These are phyloP conservation scores for Scheffersomyces segobiensis DNA, from an alignment of 1,139 yeast genomes.

Conservation along the genomic window DNA sequence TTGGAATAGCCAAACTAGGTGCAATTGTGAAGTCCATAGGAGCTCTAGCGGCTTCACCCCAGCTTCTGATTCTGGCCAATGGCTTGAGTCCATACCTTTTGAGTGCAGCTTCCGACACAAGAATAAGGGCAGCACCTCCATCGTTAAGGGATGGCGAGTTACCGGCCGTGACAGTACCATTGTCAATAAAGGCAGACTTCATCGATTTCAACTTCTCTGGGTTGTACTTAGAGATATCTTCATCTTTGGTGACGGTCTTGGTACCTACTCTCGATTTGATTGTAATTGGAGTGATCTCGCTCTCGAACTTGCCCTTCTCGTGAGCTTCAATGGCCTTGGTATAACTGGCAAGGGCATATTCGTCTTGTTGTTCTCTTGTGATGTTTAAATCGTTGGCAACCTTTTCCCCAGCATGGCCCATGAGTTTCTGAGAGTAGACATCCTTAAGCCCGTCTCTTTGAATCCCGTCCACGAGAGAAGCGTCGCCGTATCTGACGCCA, in stretches of 20 bases:
- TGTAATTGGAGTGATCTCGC: slow-evolving; percentile 83
- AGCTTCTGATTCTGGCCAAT: slow-evolving; percentile 4
- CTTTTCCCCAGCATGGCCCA: slow-evolving; percentile 97
- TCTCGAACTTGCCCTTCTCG: slow-evolving; percentile 72
- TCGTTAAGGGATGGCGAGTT: slow-evolving; percentile 6
- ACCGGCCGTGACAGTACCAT: slow-evolving; percentile 6
- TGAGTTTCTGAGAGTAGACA: slow-evolving; percentile 80
- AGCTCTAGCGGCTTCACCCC: slow-evolving; percentile 6
- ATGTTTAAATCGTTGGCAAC: slow-evolving; percentile 78
- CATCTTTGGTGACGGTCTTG: neutral
- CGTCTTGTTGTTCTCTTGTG: slow-evolving; percentile 71
- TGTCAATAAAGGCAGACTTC: neutral
- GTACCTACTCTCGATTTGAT: slow-evolving; percentile 83
- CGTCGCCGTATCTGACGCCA: slow-evolving; percentile 89
- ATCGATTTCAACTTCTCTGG: neutral
- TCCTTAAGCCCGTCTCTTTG: slow-evolving; percentile 90
- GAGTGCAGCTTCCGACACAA: slow-evolving; percentile 4
- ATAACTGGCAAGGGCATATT: slow-evolving; percentile 67
- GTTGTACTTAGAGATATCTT: neutral
- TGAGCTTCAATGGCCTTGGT: slow-evolving; percentile 80
- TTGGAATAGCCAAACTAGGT: slow-evolving; percentile 5
- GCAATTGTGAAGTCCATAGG: slow-evolving; percentile 6
- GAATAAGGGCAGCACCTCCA: slow-evolving; percentile 5
- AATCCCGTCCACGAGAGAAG: slow-evolving; percentile 77
- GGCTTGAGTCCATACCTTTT: slow-evolving; percentile 2